A percentile compares a stretch with the other conserved stretches of the same genome.
These are phyloP conservation scores for Scutellaria galericulata DNA, from an alignment of 257 asterid species.

Conservation along the genomic window DNA sequence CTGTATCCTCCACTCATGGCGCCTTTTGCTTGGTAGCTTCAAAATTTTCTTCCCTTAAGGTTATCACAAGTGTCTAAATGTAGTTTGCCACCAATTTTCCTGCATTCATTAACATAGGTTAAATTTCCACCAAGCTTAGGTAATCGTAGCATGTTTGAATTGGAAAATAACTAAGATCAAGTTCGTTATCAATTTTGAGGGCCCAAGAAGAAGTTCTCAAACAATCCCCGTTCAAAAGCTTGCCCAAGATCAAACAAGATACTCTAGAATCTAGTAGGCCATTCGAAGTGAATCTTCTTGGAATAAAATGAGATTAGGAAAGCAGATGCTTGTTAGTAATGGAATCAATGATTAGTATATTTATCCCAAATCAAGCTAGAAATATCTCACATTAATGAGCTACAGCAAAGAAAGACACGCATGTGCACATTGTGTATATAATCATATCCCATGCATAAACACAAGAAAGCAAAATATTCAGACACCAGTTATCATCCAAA, in stretches of 20 bases:
- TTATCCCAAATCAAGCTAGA: not conserved
- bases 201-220: too few relatives aligned
- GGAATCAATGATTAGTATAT: not conserved
- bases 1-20: conserved; percentile 4
- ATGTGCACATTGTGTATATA: not conserved
- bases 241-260: too few relatives aligned
- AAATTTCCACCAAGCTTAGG: not conserved
- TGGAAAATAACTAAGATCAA: conserved; percentile 9
- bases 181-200: not conserved
- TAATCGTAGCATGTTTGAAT: not conserved
- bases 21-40: conserved; percentile 22
- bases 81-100: conserved; percentile 21
- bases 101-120: conserved; percentile 26
- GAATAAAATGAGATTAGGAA: not conserved
- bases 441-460: not conserved
- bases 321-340: not conserved
- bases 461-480: conserved; percentile 11
- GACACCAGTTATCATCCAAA: not conserved
- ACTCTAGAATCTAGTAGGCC: too few relatives aligned
- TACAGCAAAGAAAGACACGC: not conserved
- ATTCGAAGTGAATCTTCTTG: not conserved
- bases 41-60: conserved; percentile 8
- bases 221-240: too few relatives aligned
- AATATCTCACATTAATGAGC: not conserved
- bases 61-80: not conserved